Conservation (phyloP, 176 grass and related monocot species). For the Eleusine indica region DNA sequence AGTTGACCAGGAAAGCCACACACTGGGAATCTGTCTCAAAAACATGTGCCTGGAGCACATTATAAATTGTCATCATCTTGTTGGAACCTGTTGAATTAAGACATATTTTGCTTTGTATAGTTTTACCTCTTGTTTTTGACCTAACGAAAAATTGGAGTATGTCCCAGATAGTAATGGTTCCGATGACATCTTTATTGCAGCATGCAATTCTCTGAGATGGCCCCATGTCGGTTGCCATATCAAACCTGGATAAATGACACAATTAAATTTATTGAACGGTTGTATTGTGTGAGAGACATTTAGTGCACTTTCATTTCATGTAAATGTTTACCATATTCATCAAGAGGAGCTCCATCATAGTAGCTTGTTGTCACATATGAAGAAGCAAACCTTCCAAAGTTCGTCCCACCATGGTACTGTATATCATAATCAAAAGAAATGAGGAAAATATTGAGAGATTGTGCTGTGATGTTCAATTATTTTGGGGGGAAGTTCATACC, state of each 20-base stretch:
- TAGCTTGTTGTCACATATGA: constrained; percentile 85
- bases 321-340: constrained; percentile 81
- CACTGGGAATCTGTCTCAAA: constrained; percentile 74
- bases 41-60: constrained; percentile 72
- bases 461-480: neutral
- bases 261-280: neutral
- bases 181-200: constrained; percentile 58
- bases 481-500: constrained; percentile 40
- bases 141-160: constrained; percentile 67
- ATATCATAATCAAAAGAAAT: constrained; percentile 35
- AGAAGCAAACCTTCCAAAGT: constrained; percentile 87
- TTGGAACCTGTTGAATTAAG: constrained; percentile 20
- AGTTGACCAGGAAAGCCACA: constrained; percentile 85
- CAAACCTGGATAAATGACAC: constrained; percentile 50
- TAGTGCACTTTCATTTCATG: neutral
- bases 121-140: constrained; percentile 77
- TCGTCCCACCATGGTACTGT: constrained; percentile 95
- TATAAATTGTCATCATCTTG: constrained; percentile 27
- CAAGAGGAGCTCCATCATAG: constrained; percentile 91
- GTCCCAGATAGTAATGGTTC: constrained; percentile 70
- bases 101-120: neutral
- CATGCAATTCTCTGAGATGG: constrained; percentile 90
- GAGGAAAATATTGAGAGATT: neutral
- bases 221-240: constrained; percentile 92
- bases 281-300: neutral